A percentile compares a stretch with the other conserved stretches of the same genome.
Evolutionary conservation across 202 grass and related monocot species (phyloP).

Genomic region (Schoenoplectus triqueter): DNA sequence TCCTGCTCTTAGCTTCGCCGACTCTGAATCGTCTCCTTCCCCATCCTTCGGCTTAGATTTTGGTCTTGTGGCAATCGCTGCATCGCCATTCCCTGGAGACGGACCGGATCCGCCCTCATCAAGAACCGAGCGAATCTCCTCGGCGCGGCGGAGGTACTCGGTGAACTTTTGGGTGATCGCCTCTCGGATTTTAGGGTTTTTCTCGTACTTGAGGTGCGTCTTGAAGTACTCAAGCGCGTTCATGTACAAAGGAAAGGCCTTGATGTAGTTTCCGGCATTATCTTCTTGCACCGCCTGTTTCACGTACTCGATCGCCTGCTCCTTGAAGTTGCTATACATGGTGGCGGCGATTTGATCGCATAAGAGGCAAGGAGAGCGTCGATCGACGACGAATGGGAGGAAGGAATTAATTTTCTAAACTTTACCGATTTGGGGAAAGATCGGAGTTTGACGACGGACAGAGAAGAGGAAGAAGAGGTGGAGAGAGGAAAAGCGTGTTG

Average conservation of each 20-base stretch:
- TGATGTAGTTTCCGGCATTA: constrained; percentile 98
- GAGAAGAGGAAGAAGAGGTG: constrained; percentile 23
- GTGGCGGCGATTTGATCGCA: neutral
- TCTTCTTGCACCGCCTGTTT: constrained; percentile 98
- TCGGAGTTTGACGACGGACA: constrained; percentile 15
- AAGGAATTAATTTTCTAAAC: constrained; percentile 47
- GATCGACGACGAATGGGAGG: constrained; percentile 36
- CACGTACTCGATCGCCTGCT: constrained; percentile 99
- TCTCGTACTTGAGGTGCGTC: constrained; percentile 99
- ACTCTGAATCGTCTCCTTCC: constrained; percentile 79
- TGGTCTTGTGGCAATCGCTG: constrained; percentile 74
- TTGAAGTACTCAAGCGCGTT: constrained; percentile 99
- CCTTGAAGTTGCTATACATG: constrained; percentile 99
- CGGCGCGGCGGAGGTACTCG: constrained; percentile 94
- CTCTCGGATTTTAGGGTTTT: constrained; percentile 99
- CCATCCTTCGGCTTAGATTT: constrained; percentile 98
- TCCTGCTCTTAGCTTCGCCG: constrained; percentile 82
- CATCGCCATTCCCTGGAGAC: constrained; percentile 67
- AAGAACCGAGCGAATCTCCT: constrained; percentile 97
- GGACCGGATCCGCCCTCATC: constrained; percentile 73
- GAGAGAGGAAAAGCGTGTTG: constrained; percentile 44
- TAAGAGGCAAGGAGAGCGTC: constrained; percentile 14
- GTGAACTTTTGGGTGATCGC: constrained; percentile 98
- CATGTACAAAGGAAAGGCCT: constrained; percentile 98
- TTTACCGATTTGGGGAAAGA: constrained; percentile 30